Conservation (phyloP, 176 grass and related monocot genomes). For the Cymbopogon citratus region DNA sequence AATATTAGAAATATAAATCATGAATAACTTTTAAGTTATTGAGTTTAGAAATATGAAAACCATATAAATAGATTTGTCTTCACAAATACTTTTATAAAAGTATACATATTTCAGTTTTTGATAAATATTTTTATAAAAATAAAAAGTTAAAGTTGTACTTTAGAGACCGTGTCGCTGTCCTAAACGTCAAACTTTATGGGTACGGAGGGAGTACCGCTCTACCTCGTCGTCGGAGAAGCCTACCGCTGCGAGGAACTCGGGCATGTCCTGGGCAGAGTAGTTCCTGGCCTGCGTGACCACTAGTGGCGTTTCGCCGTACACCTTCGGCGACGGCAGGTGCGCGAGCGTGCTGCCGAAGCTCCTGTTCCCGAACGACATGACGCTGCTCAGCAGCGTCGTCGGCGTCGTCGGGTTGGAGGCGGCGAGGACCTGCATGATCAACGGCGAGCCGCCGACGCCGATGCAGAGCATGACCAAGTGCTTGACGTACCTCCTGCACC, state of each 20-base stretch:
- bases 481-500: slow-evolving; percentile 9
- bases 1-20: no score
- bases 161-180: no score
- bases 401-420: background rate
- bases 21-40: no score
- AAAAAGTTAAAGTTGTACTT: no score
- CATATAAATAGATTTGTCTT: no score
- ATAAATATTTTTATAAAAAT: no score
- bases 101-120: no score
- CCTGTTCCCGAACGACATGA: background rate
- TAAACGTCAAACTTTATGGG: no score
- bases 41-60: no score
- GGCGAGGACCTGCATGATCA: background rate
- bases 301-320: background rate
- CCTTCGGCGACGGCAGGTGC: background rate
- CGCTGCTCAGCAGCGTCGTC: background rate
- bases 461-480: slow-evolving; percentile 1
- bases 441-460: background rate
- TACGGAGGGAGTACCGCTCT: no score
- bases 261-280: background rate
- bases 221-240: background rate
- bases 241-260: background rate
- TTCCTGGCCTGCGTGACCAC: background rate
- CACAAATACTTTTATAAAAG: no score
- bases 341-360: background rate